Base-by-base conservation (phyloP, 306 rosid genomes). In the Corylus heterophylla region DNA sequence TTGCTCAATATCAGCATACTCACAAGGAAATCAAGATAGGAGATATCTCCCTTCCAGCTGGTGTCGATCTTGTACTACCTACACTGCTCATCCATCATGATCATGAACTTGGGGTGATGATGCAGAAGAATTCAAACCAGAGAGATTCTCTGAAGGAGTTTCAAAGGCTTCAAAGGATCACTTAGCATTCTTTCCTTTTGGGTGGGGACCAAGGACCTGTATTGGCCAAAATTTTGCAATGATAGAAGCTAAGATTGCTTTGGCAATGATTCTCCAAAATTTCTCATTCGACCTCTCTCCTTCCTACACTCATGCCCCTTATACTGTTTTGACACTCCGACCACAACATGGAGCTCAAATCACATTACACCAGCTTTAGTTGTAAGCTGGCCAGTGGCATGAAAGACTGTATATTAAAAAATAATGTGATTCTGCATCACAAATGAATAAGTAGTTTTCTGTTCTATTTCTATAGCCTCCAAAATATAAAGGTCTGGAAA, bases 261-360 rank as follows among this genome's bases (percentile, higher is more conserved):
- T 84, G 75, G 85, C 84, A 25, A 84, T 39, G 79, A 83, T 86
- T 77, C 86, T 88, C 64, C 82, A 84, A 29, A 64, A 80, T 56
- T 86, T 88, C 87, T 81, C 87, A 51, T 82, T 84, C 50, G 75
- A 84, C 81, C 74, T 88, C 18, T 84, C 89, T 39, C 85, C 87
- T 77, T 86, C 89, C 48, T 86, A 80, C 74, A 69, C 80, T 75
- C 88, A 82, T 75, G 90, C 90, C 75, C 90, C 90, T 31, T 75
- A 56, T 10, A 84, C 86, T 25, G 86, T 80, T 37, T 75, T 85
- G 76, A 86, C 87, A 78, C 88, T 86, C 78, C 87, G 84, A 78
- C 92, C 88, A 75, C 92, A 88, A 31, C 88, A 86, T 68, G 87
- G 90, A 80, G 88, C 92, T 58, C 88, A 81, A 49, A 75, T 86